These are phyloP conservation scores for Candida boleticola DNA, from an alignment of 805 yeast genomes.

Conservation along the genomic window DNA sequence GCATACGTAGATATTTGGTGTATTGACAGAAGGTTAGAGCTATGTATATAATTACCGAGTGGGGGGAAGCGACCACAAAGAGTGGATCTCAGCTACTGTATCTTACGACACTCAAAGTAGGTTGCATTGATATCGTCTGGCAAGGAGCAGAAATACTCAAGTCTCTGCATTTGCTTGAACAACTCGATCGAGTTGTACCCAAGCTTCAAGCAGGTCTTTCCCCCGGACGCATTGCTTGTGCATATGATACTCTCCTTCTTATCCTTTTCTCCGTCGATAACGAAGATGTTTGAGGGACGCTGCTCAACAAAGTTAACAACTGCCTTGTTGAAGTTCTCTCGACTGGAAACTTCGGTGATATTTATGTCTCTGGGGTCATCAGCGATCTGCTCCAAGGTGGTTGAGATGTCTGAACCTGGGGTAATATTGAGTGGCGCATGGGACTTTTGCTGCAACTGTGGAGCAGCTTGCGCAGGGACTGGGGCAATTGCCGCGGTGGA, in stretches of 20 bases:
- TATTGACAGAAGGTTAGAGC: too few species aligned
- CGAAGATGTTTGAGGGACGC: slow-evolving; percentile 32
- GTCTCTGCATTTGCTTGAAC: slow-evolving; percentile 48
- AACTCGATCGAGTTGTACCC: slow-evolving; percentile 38
- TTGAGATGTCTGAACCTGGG: slow-evolving; percentile 23
- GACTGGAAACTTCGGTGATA: slow-evolving; percentile 7
- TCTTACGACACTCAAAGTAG: slow-evolving; percentile 51
- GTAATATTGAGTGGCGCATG: slow-evolving; percentile 21
- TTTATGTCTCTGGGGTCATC: slow-evolving; percentile 10
- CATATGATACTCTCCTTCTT: slow-evolving; percentile 43
- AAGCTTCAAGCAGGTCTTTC: slow-evolving; percentile 48
- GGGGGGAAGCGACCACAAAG: too few species aligned
- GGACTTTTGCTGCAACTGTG: slow-evolving; percentile 25
- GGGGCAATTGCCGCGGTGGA: slow-evolving; percentile 6
- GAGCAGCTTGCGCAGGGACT: slow-evolving; percentile 3
- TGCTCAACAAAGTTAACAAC: slow-evolving; percentile 29
- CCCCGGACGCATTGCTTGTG: slow-evolving; percentile 41
- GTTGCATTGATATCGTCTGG: slow-evolving; percentile 49
- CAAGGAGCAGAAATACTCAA: slow-evolving; percentile 49
- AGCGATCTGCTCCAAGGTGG: slow-evolving; percentile 27
- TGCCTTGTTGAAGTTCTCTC: slow-evolving; percentile 15
- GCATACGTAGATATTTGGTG: too few species aligned
- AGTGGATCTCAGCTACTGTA: too few species aligned
- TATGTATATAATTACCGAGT: too few species aligned
- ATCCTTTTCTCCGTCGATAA: slow-evolving; percentile 43